Evolutionary conservation across 306 rosid genomes (phyloP).

Genomic region (Corylus avellana): DNA sequence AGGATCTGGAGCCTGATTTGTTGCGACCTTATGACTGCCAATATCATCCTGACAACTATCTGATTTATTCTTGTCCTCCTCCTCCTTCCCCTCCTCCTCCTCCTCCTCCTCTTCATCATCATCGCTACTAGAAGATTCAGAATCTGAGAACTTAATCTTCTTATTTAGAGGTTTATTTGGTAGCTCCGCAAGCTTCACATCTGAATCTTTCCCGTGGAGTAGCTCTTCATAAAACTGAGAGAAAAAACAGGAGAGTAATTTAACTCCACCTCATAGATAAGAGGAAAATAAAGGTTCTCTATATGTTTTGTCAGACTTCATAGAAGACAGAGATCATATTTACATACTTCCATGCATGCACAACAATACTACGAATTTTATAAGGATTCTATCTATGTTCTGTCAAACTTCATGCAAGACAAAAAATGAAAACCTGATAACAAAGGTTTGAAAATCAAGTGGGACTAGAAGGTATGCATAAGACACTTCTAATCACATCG

Average conservation of each 20-base stretch:
- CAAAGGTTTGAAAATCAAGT: background rate
- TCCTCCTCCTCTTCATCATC: slow-evolving; percentile 31
- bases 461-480: background rate
- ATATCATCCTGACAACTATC: slow-evolving; percentile 31
- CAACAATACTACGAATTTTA: background rate
- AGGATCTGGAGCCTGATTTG: slow-evolving; percentile 40
- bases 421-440: background rate
- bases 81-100: no score
- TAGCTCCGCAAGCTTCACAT: slow-evolving; percentile 31
- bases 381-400: background rate
- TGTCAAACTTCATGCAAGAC: background rate
- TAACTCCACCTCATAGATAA: background rate
- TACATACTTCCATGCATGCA: background rate
- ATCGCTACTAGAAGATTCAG: slow-evolving; percentile 59
- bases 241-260: background rate
- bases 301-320: background rate
- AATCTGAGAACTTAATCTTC: slow-evolving; percentile 73
- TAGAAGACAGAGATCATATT: background rate
- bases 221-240: slow-evolving; percentile 80
- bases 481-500: background rate
- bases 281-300: background rate
- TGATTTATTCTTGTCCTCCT: slow-evolving; percentile 31
- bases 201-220: slow-evolving; percentile 52
- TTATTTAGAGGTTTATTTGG: slow-evolving; percentile 60
- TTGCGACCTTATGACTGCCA: slow-evolving; percentile 26